Evolutionary conservation across 2,329 filamentous ascomycete species (phyloP).

Genomic region (Fonsecaea pedrosoi): DNA sequence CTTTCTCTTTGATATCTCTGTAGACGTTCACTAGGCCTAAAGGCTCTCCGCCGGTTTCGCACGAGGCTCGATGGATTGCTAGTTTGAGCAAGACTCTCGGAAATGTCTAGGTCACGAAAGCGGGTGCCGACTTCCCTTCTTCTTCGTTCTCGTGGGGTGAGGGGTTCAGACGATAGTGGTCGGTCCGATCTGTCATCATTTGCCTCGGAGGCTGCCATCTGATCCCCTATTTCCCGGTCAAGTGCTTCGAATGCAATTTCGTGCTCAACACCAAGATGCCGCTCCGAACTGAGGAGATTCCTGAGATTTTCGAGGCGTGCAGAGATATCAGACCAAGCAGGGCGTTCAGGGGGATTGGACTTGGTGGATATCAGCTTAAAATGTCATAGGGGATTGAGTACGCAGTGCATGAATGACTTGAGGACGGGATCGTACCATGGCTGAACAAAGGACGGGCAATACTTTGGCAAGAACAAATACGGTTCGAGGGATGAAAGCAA

Average conservation of each 20-base stretch:
- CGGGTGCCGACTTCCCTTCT: conserved; percentile 33
- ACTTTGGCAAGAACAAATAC: not conserved
- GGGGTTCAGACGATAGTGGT: not conserved
- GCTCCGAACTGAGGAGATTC: conserved; percentile 48
- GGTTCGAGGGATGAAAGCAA: not conserved
- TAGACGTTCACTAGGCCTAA: conserved; percentile 42
- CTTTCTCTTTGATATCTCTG: conserved; percentile 36
- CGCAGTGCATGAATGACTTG: conserved; percentile 36
- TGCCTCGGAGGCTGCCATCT: conserved; percentile 47
- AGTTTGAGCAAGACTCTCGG: conserved; percentile 23
- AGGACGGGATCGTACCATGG: conserved; percentile 38
- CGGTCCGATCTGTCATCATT: conserved; percentile 40
- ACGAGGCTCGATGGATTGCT: conserved; percentile 29
- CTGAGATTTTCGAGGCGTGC: conserved; percentile 48
- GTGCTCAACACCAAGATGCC: conserved; percentile 44
- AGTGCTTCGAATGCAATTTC: conserved; percentile 49
- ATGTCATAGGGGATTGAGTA: conserved; percentile 13
- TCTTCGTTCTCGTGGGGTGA: conserved; percentile 28
- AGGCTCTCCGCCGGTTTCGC: conserved; percentile 39
- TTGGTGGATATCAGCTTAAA: conserved; percentile 35
- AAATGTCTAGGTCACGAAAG: conserved; percentile 26
- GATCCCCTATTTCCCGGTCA: conserved; percentile 48
- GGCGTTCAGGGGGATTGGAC: conserved; percentile 44
- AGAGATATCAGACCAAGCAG: conserved; percentile 38
- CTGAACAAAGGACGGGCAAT: conserved; percentile 21